Base-by-base conservation (phyloP, 805 yeast genomes). In the Pichia insulana region DNA sequence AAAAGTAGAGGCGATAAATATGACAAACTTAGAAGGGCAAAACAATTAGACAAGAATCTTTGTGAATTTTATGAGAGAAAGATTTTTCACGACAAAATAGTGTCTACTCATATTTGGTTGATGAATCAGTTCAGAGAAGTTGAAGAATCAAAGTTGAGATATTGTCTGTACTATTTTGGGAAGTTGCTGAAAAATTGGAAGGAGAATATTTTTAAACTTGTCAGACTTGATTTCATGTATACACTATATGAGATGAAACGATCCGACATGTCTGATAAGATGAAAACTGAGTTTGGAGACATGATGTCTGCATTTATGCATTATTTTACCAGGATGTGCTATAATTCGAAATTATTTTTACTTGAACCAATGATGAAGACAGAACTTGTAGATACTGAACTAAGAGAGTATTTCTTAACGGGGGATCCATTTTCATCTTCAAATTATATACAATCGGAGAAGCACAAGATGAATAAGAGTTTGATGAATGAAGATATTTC, bases 161-260 rank as follows among this genome's bases (percentile, higher is more conserved):
- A 72, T 37, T 78, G 82, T 10, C 56, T 92, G 8, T 67, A 81
- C 1, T 90, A 75, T 54, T 78, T 88, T 54, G 86, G 84, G 54
- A 67, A 84, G 26, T 61, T 86, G 1, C 77, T 87, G 50, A 78
- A 81, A 37, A 69, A 76, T 37, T 71, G 76, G 33, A 80, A 83
- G 44, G 71, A 69, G 39, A 76, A 78, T 34, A 52, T 60, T 19
- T 65, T 78, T 0, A 62, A 74, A 28, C 58, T 84, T 28, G 80
- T 70, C 52, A 66, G 96, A 39, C 56, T 92, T 28, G 96, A 89
- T 56, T 77, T 92, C 55, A 73, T 90, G 71, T 57, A 69, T 13
- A 54, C 73, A 2, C 56, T 84, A 1, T 72, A 77, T 52, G 67
- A 72, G 22, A 63, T 83, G 52, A 62, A 70, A 22, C 64, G 65